phyloP scores from a whole-genome alignment of 164 flowering plant species.

The Amborella trichopoda region DNA sequence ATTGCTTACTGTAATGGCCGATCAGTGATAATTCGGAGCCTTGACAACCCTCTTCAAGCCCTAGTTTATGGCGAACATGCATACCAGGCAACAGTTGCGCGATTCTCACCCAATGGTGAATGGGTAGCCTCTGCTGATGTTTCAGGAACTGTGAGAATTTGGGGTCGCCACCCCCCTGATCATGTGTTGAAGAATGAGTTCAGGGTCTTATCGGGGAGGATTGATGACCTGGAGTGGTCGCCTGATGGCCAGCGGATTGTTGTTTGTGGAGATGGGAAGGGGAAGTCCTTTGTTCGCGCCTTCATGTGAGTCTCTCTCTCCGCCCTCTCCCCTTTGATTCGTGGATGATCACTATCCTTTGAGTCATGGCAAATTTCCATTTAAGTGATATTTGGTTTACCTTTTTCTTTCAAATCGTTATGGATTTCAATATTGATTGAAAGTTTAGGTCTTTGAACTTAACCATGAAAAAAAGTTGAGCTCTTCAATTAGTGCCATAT shows the following conservation, averaged over 20 bases:
- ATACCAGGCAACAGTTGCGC: constrained; percentile 80
- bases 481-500: no score
- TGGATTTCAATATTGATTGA: no score
- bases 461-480: no score
- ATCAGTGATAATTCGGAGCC: constrained; percentile 71
- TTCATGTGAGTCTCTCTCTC: constrained; percentile 47
- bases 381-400: no score
- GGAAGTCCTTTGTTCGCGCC: constrained; percentile 83
- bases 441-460: no score
- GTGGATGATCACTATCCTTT: no score
- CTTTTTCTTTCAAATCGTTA: no score
- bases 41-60: constrained; percentile 61
- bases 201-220: constrained; percentile 76
- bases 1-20: constrained; percentile 81
- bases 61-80: constrained; percentile 77
- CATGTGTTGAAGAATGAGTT: constrained; percentile 81
- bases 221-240: constrained; percentile 97
- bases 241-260: constrained; percentile 79
- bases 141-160: constrained; percentile 81
- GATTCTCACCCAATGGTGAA: constrained; percentile 95
- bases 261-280: constrained; percentile 92
- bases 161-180: constrained; percentile 72
- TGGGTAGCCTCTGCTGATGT: constrained; percentile 98
- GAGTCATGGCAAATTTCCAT: no score
- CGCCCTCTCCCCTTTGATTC: background rate